Conservation (phyloP, 208 protist genomes). For the Balamuthia mandrillaris region DNA sequence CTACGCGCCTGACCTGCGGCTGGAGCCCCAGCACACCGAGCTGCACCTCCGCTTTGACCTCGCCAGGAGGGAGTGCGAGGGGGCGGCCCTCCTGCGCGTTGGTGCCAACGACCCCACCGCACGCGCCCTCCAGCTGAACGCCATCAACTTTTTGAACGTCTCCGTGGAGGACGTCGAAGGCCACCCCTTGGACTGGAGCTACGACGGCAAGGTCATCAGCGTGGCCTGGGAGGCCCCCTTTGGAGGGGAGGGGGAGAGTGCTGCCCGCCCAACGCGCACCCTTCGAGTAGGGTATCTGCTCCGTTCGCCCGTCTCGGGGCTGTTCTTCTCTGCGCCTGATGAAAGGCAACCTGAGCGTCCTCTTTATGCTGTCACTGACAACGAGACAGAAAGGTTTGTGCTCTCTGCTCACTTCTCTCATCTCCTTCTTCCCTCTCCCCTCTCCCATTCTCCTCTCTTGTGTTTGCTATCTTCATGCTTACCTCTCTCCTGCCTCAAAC, state of each 20-base stretch:
- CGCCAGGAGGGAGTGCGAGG: background rate
- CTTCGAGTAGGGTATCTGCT: background rate
- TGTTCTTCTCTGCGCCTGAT: background rate
- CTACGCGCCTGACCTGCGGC: background rate
- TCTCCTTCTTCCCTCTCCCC: background rate
- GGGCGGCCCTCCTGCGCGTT: background rate
- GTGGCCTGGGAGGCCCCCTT: background rate
- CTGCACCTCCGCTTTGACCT: background rate
- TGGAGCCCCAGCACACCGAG: conserved; percentile 10
- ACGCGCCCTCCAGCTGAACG: background rate
- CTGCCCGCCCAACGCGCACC: background rate
- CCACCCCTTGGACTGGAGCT: background rate
- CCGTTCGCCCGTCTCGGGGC: background rate
- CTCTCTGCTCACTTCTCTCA: background rate
- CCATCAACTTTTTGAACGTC: background rate
- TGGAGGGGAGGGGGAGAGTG: background rate
- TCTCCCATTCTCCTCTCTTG: background rate
- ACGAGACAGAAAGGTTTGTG: background rate
- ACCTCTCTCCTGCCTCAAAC: background rate
- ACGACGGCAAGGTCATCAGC: conserved; percentile 1
- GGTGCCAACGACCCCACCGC: background rate
- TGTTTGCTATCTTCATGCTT: background rate
- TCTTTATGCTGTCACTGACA: background rate
- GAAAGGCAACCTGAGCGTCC: background rate
- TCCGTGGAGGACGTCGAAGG: background rate